Conservation (phyloP, 2,329 filamentous ascomycete genomes). For the Dactylonectria macrodidyma region DNA sequence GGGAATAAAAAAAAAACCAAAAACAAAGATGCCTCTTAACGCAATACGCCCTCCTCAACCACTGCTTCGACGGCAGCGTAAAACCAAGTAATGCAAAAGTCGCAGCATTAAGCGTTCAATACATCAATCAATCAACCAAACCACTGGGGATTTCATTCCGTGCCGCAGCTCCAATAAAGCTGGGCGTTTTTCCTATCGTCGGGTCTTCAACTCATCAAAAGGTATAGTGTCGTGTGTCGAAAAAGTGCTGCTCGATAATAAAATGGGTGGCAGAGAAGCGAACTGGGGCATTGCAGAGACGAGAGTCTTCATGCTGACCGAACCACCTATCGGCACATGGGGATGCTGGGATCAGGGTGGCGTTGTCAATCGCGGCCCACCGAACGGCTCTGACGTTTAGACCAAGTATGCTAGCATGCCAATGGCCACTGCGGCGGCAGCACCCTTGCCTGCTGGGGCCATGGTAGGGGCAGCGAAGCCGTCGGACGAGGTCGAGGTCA, state of each 20-base stretch:
- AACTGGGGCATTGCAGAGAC: conserved; percentile 40
- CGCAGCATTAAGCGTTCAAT: conserved; percentile 36
- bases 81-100: conserved; percentile 27
- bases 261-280: conserved; percentile 53
- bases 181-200: conserved; percentile 37
- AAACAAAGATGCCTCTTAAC: conserved; percentile 42
- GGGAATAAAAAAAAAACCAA: conserved; percentile 43
- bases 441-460: conserved; percentile 61
- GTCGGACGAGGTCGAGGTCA: conserved; percentile 53
- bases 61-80: conserved; percentile 16
- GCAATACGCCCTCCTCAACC: conserved; percentile 35
- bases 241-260: conserved; percentile 50
- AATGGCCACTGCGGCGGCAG: conserved; percentile 63
- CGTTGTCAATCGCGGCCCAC: conserved; percentile 35
- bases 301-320: conserved; percentile 24
- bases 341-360: conserved; percentile 38
- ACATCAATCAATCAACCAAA: conserved; percentile 37
- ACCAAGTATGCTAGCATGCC: conserved; percentile 68
- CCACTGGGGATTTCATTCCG: conserved; percentile 41
- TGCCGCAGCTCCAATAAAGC: conserved; percentile 33
- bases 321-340: conserved; percentile 37
- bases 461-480: conserved; percentile 58
- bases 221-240: conserved; percentile 47
- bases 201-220: conserved; percentile 47
- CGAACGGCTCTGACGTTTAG: conserved; percentile 53